These are phyloP conservation scores for Fusarium coicis DNA, from an alignment of 2,329 filamentous ascomycete species.

Conservation along the genomic window DNA sequence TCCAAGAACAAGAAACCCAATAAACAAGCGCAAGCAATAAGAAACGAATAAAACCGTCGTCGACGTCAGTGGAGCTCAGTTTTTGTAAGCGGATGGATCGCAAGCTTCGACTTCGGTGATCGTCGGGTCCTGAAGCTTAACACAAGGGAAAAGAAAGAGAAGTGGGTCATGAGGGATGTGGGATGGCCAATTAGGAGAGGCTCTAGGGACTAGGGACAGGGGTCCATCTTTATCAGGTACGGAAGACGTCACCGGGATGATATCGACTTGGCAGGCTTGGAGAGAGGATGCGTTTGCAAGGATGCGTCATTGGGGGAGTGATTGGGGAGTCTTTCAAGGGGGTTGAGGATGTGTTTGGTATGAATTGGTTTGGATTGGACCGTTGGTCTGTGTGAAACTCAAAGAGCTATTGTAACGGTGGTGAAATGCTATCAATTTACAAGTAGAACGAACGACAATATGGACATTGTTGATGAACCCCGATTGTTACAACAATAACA, in stretches of 20 bases:
- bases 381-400: background rate
- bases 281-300: background rate
- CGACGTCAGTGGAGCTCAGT: slow-evolving; percentile 29
- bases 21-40: background rate
- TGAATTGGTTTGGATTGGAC: background rate
- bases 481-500: too few species aligned
- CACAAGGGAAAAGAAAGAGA: background rate
- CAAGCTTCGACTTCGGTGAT: slow-evolving; percentile 13
- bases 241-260: slow-evolving; percentile 35
- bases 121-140: slow-evolving; percentile 18
- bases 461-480: background rate
- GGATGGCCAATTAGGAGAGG: slow-evolving; percentile 25
- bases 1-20: background rate
- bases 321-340: background rate
- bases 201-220: slow-evolving; percentile 22
- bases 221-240: slow-evolving; percentile 34
- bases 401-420: background rate
- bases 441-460: too few species aligned
- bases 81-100: slow-evolving; percentile 19
- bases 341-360: background rate
- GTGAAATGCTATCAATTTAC: too few species aligned
- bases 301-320: slow-evolving; percentile 22
- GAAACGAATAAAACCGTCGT: background rate
- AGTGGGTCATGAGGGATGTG: slow-evolving; percentile 27
- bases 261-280: slow-evolving; percentile 30